Evolutionary conservation across 2,329 filamentous ascomycete species (phyloP).

Genomic region (Zymoseptoria tritici): DNA sequence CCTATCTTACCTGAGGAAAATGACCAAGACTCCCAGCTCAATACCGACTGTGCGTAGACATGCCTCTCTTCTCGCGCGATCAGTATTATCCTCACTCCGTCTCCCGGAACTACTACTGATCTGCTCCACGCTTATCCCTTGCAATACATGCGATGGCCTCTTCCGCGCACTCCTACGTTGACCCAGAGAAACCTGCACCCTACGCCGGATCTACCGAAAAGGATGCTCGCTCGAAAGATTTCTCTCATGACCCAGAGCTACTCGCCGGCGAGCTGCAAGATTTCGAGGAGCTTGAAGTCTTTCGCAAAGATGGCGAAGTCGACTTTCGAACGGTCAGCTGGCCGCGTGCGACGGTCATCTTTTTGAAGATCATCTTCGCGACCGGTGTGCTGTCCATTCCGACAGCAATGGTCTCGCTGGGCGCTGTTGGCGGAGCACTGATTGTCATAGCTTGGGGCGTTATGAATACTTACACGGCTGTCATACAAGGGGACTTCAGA

Average conservation of each 20-base stretch:
- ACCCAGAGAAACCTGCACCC: neutral
- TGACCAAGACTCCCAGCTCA: neutral
- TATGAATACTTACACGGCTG: constrained; percentile 44
- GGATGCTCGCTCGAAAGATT: neutral
- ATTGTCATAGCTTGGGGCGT: constrained; percentile 42
- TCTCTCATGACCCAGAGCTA: constrained; percentile 15
- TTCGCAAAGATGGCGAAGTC: constrained; percentile 43
- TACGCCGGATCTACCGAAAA: neutral
- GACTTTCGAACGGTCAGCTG: constrained; percentile 49
- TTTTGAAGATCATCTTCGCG: constrained; percentile 47
- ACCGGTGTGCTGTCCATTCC: constrained; percentile 46
- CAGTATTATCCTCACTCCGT: neutral
- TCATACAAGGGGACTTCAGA: constrained; percentile 47
- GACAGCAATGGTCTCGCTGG: constrained; percentile 41
- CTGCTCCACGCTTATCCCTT: neutral
- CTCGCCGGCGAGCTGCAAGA: constrained; percentile 18
- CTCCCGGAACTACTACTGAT: neutral
- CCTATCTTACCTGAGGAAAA: neutral
- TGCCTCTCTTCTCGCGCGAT: neutral
- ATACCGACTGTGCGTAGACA: neutral
- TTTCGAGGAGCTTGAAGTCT: constrained; percentile 41
- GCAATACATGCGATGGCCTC: neutral
- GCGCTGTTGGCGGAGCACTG: constrained; percentile 42
- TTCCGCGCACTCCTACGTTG: neutral
- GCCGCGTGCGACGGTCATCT: constrained; percentile 46